These are phyloP conservation scores for Tylopilus sp. DNA, from an alignment of 768 basidiomycete species.

Conservation along the genomic window DNA sequence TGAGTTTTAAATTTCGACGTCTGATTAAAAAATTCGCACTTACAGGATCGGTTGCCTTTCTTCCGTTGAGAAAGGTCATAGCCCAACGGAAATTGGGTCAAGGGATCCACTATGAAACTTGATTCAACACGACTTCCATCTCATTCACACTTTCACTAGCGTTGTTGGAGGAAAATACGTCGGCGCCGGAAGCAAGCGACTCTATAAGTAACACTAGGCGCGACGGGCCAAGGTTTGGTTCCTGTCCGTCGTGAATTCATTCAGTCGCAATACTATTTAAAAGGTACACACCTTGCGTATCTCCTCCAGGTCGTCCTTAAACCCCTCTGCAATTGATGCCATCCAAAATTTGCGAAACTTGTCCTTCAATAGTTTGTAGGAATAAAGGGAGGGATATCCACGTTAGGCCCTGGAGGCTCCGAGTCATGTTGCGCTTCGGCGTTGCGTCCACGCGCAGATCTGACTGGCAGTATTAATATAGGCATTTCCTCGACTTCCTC, in stretches of 20 bases:
- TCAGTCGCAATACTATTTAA: neutral
- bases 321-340: slow-evolving; percentile 76
- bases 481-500: slow-evolving; percentile 10
- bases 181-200: slow-evolving; percentile 75
- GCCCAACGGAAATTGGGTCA: neutral
- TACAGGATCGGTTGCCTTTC: too few species aligned
- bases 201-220: slow-evolving; percentile 68
- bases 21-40: neutral
- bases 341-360: slow-evolving; percentile 87
- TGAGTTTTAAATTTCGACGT: neutral
- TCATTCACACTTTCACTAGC: slow-evolving; percentile 47
- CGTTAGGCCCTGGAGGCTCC: slow-evolving; percentile 20
- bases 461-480: neutral
- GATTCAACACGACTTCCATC: slow-evolving; percentile 69
- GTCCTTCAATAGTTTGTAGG: slow-evolving; percentile 48
- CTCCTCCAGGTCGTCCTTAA: slow-evolving; percentile 79
- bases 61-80: neutral
- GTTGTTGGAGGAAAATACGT: slow-evolving; percentile 56
- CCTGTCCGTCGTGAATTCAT: slow-evolving; percentile 29
- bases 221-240: slow-evolving; percentile 67
- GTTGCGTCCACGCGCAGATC: neutral
- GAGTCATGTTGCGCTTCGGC: slow-evolving; percentile 18
- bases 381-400: slow-evolving; percentile 56
- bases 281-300: slow-evolving; percentile 62
- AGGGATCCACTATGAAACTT: slow-evolving; percentile 10